Percentiles rank a stretch among this genome's conserved stretches.
phyloP scores from a whole-genome alignment of 2,329 filamentous ascomycete species.

The Remersonia thermophila region DNA sequence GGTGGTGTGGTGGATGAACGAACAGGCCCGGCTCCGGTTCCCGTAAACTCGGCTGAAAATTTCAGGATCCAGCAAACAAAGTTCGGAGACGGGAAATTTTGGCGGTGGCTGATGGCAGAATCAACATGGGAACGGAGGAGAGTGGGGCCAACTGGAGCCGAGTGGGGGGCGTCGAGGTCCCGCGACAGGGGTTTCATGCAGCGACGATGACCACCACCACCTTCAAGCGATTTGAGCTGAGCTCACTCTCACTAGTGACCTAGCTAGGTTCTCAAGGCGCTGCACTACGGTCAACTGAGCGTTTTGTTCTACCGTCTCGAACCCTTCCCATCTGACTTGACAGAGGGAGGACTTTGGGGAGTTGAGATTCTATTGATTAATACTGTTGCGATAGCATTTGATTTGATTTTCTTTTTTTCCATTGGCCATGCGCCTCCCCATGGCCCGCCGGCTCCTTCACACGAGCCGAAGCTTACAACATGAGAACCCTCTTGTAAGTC shows the following conservation, averaged over 20 bases:
- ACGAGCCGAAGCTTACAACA: constrained; percentile 42
- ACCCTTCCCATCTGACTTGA: too few species aligned
- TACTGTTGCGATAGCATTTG: too few species aligned
- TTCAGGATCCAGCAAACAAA: constrained; percentile 4
- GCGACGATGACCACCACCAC: background rate
- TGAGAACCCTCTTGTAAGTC: constrained; percentile 73
- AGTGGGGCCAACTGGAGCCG: constrained; percentile 4
- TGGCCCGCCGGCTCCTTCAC: constrained; percentile 15
- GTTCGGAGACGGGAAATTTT: constrained; percentile 32
- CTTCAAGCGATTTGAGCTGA: too few species aligned
- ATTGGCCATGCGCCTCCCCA: constrained; percentile 19
- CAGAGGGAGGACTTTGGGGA: too few species aligned
- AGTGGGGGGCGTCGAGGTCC: constrained; percentile 1
- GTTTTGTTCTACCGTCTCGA: too few species aligned
- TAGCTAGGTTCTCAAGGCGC: too few species aligned
- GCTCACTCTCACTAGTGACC: background rate
- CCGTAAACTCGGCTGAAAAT: constrained; percentile 18
- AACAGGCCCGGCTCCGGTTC: constrained; percentile 1
- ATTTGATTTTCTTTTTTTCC: background rate
- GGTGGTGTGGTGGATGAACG: background rate
- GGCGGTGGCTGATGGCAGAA: constrained; percentile 37
- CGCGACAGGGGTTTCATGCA: background rate
- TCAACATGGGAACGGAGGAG: background rate
- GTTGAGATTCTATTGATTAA: too few species aligned
- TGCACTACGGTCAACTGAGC: too few species aligned